Conservation (phyloP, 1,284 basidiomycete genomes). For the Rhodotorula mucilaginosa region DNA sequence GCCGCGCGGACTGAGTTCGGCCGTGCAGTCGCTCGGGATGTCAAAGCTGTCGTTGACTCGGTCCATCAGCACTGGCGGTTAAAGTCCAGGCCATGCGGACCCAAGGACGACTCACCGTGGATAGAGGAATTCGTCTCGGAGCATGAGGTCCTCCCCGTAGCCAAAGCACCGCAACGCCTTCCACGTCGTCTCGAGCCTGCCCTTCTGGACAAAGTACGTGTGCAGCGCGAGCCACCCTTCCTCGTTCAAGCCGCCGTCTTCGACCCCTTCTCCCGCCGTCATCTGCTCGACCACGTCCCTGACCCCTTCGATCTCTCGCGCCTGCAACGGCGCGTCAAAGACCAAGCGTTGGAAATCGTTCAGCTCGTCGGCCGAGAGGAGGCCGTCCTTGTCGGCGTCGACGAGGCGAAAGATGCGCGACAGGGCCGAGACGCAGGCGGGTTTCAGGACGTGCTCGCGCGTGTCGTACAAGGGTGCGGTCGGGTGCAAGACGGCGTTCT, state of each 20-base stretch:
- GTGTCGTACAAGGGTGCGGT: conserved; percentile 97
- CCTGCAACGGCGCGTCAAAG: conserved; percentile 68
- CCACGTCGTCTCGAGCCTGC: conserved; percentile 96
- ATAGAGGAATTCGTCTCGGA: conserved; percentile 80
- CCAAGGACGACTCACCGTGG: conserved; percentile 63
- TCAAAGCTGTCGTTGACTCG: conserved; percentile 65
- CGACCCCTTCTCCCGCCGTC: conserved; percentile 59
- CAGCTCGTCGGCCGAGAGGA: conserved; percentile 83
- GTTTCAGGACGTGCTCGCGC: conserved; percentile 90
- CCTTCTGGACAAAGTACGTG: conserved; percentile 95
- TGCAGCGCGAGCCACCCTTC: conserved; percentile 92
- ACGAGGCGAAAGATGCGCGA: conserved; percentile 94
- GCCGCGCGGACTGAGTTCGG: conserved; percentile 86
- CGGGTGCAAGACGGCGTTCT: conserved; percentile 95
- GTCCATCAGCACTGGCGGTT: no score
- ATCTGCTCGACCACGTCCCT: conserved; percentile 43
- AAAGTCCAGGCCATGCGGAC: no score
- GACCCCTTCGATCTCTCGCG: conserved; percentile 75
- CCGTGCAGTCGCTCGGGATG: conserved; percentile 87
- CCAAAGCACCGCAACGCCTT: conserved; percentile 92
- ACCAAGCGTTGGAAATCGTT: conserved; percentile 87
- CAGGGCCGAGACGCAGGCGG: conserved; percentile 82
- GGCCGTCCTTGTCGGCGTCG: conserved; percentile 89
- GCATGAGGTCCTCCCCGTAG: conserved; percentile 86
- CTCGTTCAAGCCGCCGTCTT: conserved; percentile 80